These are phyloP conservation scores for Prunus mume DNA, from an alignment of 306 rosid genomes.

Conservation along the genomic window DNA sequence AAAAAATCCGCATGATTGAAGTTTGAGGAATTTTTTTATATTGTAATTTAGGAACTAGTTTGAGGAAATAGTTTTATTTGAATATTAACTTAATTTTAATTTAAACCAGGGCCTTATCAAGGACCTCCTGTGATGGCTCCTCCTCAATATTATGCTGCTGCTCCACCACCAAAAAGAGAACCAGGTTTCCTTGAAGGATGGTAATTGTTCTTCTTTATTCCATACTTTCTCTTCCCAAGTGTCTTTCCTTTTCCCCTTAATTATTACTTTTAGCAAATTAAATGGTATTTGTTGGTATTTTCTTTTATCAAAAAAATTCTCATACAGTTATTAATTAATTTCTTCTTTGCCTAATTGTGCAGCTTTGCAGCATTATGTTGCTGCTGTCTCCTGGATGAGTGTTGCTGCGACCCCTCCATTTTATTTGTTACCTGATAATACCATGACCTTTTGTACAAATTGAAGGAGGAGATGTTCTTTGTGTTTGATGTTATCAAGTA, in stretches of 20 bases:
- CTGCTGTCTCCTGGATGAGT: constrained; percentile 75
- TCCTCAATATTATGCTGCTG: constrained; percentile 56
- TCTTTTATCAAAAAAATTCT: not conserved
- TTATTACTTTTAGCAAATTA: no score
- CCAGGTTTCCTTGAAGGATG: constrained; percentile 80
- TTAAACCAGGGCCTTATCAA: constrained; percentile 48
- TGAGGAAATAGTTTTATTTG: not conserved
- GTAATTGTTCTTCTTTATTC: constrained; percentile 28
- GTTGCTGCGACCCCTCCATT: constrained; percentile 82
- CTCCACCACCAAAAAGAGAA: constrained; percentile 41
- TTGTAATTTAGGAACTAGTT: not conserved
- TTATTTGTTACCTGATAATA: constrained; percentile 25
- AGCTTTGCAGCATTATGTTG: constrained; percentile 83
- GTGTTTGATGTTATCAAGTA: not conserved
- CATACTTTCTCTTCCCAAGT: not conserved
- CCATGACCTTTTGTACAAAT: constrained; percentile 5
- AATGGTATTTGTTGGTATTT: not conserved
- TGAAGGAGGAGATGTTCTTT: not conserved
- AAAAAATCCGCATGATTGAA: no score
- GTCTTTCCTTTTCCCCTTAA: not conserved
- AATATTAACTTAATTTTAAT: not conserved
- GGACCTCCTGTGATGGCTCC: constrained; percentile 70
- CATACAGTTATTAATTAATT: not conserved
- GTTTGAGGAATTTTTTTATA: no score
- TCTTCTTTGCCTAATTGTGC: constrained; percentile 17